These are phyloP conservation scores for Candolleomyces aberdarensis DNA, from an alignment of 768 basidiomycete species.

Conservation along the genomic window DNA sequence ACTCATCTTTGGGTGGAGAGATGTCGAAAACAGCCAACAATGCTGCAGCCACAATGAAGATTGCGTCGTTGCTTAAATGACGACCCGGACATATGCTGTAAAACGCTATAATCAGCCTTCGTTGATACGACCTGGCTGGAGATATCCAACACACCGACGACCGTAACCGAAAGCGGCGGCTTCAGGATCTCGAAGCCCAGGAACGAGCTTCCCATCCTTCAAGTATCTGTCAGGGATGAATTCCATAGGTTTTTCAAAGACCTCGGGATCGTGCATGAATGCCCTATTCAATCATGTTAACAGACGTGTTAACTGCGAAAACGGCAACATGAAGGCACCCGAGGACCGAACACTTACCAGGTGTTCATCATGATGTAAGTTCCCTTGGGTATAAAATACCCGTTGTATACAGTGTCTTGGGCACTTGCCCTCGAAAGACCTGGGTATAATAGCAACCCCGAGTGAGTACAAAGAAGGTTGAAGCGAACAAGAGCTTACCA, in stretches of 20 bases:
- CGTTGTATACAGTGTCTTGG: constrained; percentile 31
- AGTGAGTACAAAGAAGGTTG: not conserved
- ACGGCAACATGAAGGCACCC: not conserved
- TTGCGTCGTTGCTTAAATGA: constrained; percentile 9
- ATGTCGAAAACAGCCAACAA: constrained; percentile 6
- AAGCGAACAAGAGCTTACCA: constrained; percentile 5
- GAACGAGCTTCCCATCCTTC: constrained; percentile 2
- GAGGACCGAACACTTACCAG: constrained; percentile 12
- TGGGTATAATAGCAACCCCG: not conserved
- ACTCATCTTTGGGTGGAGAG: not conserved
- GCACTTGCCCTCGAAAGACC: constrained; percentile 15
- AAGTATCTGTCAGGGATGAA: constrained; percentile 6
- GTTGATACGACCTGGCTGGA: not conserved
- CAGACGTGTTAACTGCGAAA: not conserved
- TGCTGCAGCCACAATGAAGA: constrained; percentile 11
- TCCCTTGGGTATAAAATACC: constrained; percentile 35
- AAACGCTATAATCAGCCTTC: not conserved
- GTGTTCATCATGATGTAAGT: constrained; percentile 18
- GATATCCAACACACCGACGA: not conserved
- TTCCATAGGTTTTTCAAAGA: not conserved
- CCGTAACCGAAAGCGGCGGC: constrained; percentile 6
- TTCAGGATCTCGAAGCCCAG: not conserved
- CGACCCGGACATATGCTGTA: constrained; percentile 15
- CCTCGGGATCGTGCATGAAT: constrained; percentile 2
- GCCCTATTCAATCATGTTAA: not conserved